Base-by-base conservation (phyloP, 441 rosid genomes). In the Croton setiger region DNA sequence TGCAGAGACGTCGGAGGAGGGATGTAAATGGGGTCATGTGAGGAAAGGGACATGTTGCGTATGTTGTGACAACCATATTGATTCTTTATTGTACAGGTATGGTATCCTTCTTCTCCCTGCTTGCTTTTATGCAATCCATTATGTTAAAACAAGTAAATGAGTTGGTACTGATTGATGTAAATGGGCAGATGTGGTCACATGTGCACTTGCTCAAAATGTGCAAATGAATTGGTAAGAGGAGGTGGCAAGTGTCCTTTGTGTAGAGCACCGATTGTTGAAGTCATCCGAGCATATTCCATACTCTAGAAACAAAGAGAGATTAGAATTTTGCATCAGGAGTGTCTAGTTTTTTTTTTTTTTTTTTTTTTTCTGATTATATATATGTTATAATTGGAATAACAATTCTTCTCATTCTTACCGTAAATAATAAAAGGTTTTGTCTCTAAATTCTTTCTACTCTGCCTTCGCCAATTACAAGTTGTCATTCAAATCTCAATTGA, bases 241-340 rank as follows among this genome's bases (percentile, higher is more conserved):
- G 92, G 92, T 57, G 99, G 97, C 9, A 95, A 90, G 75, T 95
- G 99, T 79, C 99, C 99, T 0, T 72, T 95, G 72, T 95, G 99
- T 74, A 82, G 99, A 73, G 99, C 99, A 35, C 98, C 97, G 1
- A 95, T 95, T 41, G 81, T 86, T 4, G 97, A 95, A 85, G 99
- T 90, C 65, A 83, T 95, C 73, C 85, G 93, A 69, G 99, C 99
- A 35, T 95, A 92, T 87, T 92, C 99, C 18, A 88, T 95, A 84
- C 76, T 87, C 82, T 95, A 88, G 83, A 74, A 52, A 59, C 71
- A 47, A 77, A 55, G 71, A 47, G 51, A 71, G 68, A 58, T 44
- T 43, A 64, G 44, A 60, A 52, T 75, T 64, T 78, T 48, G 49
- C 70, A 23, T 6, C 8, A 7, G 64, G 67, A 59, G 73, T 15